phyloP scores from a whole-genome alignment of 176 grass and related monocot species.

The Triticum turgidum region DNA sequence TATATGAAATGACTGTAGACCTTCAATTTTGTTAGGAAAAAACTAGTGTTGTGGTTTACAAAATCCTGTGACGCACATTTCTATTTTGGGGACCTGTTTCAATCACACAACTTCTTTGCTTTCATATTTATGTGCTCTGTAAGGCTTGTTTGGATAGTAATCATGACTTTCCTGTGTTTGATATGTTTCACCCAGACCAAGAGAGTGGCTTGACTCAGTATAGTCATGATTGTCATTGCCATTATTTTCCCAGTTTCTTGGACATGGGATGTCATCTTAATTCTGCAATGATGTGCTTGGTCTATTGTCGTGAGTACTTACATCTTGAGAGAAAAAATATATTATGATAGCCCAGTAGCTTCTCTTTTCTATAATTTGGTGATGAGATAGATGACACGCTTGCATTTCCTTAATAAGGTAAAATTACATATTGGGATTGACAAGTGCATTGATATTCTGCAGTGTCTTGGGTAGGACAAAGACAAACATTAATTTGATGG shows the following conservation, averaged over 20 bases:
- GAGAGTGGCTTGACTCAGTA: neutral
- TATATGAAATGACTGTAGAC: neutral
- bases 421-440: neutral
- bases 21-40: neutral
- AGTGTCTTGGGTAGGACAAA: slow-evolving; percentile 88
- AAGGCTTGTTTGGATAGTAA: neutral
- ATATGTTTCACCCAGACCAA: neutral
- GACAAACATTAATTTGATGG: slow-evolving; percentile 68
- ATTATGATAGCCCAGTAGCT: neutral
- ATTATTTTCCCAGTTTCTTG: neutral
- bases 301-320: slow-evolving; percentile 2
- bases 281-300: neutral
- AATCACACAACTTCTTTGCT: neutral
- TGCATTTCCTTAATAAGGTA: neutral
- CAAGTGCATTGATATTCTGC: slow-evolving; percentile 25
- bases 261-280: neutral
- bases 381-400: neutral
- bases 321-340: neutral
- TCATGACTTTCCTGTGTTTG: neutral
- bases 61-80: neutral
- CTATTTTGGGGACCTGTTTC: neutral
- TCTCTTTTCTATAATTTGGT: neutral
- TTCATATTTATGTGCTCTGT: neutral
- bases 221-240: neutral
- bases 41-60: neutral